Percentiles rank a stretch among this genome's conserved stretches.
phyloP scores from a whole-genome alignment of 352 stramenopile genomes.

The Pythium brachiatum region DNA sequence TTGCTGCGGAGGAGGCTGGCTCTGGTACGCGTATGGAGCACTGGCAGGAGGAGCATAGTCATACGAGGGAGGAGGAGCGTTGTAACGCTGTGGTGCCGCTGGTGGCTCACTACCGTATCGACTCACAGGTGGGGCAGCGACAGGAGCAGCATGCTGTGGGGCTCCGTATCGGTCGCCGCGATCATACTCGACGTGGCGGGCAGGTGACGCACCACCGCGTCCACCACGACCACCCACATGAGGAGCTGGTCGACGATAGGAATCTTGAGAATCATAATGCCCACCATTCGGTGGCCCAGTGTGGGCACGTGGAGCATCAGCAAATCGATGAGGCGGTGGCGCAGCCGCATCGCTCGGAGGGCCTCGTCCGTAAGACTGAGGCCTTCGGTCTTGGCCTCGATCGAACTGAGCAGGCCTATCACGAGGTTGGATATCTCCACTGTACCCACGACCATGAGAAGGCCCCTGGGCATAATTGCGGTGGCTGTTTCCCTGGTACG shows the following conservation, averaged over 20 bases:
- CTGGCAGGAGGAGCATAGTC: slow-evolving; percentile 14
- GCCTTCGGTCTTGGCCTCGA: slow-evolving; percentile 9
- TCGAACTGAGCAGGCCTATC: slow-evolving; percentile 18
- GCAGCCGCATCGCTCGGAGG: background rate
- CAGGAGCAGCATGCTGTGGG: background rate
- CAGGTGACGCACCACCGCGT: background rate
- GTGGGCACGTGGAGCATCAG: slow-evolving; percentile 5
- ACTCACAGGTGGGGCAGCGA: background rate
- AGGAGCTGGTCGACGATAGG: slow-evolving; percentile 4
- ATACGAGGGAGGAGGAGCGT: slow-evolving; percentile 14
- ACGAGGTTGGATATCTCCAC: slow-evolving; percentile 7
- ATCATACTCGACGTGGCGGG: slow-evolving; percentile 12
- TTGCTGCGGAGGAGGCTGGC: slow-evolving; percentile 8
- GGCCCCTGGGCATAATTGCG: slow-evolving; percentile 2
- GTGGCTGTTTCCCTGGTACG: slow-evolving; percentile 6
- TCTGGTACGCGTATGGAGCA: slow-evolving; percentile 11
- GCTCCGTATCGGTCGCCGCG: slow-evolving; percentile 13
- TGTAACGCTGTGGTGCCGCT: slow-evolving; percentile 7
- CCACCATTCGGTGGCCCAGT: background rate
- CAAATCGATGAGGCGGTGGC: slow-evolving; percentile 10
- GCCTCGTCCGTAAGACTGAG: background rate
- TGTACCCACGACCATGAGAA: slow-evolving; percentile 5
- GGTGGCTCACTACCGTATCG: slow-evolving; percentile 14
- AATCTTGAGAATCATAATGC: slow-evolving; percentile 13
- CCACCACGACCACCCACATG: slow-evolving; percentile 8